Evolutionary conservation across 257 asterid genomes (phyloP).

Genomic region (Ophiorrhiza pumila): DNA sequence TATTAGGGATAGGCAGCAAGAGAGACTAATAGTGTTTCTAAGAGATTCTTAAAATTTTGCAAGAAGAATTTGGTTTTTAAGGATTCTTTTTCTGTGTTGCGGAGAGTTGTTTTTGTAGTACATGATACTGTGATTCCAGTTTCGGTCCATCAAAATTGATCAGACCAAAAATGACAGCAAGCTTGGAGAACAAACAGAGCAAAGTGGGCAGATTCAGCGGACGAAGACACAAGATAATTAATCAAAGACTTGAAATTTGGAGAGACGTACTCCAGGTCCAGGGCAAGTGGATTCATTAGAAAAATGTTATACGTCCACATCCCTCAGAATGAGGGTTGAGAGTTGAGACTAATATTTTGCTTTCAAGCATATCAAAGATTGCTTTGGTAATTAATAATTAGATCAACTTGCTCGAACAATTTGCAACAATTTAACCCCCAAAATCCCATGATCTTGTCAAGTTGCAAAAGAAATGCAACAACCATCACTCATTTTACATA

Average conservation of each 20-base stretch:
- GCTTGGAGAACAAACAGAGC: too few relatives aligned
- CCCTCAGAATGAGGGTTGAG: not conserved
- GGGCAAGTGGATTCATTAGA: not conserved
- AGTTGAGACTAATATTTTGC: not conserved
- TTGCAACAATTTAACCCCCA: not conserved
- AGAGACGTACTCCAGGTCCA: not conserved
- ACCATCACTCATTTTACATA: not conserved
- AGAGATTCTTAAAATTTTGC: too few relatives aligned
- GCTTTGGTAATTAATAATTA: not conserved
- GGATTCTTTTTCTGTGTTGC: too few relatives aligned
- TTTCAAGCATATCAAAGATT: not conserved
- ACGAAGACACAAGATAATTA: not conserved
- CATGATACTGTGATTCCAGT: too few relatives aligned
- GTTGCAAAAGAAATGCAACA: not conserved
- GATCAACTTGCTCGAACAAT: constrained; percentile 8
- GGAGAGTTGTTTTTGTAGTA: too few relatives aligned
- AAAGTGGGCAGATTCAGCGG: not conserved
- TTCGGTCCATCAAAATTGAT: too few relatives aligned
- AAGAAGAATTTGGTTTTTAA: too few relatives aligned
- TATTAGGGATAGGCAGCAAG: too few relatives aligned
- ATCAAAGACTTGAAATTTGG: not conserved
- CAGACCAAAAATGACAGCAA: too few relatives aligned
- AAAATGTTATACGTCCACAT: not conserved
- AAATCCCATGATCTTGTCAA: not conserved
- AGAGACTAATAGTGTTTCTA: too few relatives aligned